Evolutionary conservation across 495 filamentous ascomycete genomes (phyloP).

Genomic region (Neurospora sp.): DNA sequence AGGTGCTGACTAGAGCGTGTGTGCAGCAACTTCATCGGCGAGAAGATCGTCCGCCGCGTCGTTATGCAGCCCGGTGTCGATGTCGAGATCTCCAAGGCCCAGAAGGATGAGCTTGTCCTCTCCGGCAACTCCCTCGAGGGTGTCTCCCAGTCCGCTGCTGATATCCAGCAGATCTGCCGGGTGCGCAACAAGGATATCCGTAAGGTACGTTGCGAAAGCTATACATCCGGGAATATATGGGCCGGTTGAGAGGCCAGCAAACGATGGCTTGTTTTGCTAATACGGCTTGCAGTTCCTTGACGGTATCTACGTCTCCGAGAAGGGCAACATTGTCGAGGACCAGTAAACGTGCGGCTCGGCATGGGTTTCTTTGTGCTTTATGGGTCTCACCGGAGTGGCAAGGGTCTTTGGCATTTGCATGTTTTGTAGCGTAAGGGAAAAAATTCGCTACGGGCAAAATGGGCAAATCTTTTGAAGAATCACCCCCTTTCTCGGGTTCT

Average conservation of each 20-base stretch:
- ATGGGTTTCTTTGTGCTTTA: conserved; percentile 39
- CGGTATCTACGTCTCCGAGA: conserved; percentile 98
- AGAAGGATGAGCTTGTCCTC: conserved; percentile 94
- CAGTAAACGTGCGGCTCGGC: conserved; percentile 27
- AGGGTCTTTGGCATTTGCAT: conserved; percentile 43
- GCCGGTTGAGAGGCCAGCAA: neutral
- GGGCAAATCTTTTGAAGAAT: conserved; percentile 31
- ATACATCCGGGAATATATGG: neutral
- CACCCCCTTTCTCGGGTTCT: conserved; percentile 11
- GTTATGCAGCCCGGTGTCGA: conserved; percentile 83
- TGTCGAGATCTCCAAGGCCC: conserved; percentile 74
- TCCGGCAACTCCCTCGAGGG: conserved; percentile 90
- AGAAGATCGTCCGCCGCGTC: conserved; percentile 96
- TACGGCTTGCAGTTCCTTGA: conserved; percentile 77
- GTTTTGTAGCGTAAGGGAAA: conserved; percentile 40
- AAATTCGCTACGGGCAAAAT: conserved; percentile 36
- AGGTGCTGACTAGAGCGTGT: conserved; percentile 19
- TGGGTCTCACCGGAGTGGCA: conserved; percentile 33
- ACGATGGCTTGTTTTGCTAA: conserved; percentile 20
- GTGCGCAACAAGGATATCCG: conserved; percentile 99
- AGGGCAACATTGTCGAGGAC: conserved; percentile 79
- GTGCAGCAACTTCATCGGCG: conserved; percentile 94
- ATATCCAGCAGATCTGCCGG: conserved; percentile 98
- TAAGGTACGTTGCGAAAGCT: conserved; percentile 51
- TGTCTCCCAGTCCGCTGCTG: conserved; percentile 94